Conservation (phyloP, 495 filamentous ascomycete genomes). For the Neurospora discreta region DNA sequence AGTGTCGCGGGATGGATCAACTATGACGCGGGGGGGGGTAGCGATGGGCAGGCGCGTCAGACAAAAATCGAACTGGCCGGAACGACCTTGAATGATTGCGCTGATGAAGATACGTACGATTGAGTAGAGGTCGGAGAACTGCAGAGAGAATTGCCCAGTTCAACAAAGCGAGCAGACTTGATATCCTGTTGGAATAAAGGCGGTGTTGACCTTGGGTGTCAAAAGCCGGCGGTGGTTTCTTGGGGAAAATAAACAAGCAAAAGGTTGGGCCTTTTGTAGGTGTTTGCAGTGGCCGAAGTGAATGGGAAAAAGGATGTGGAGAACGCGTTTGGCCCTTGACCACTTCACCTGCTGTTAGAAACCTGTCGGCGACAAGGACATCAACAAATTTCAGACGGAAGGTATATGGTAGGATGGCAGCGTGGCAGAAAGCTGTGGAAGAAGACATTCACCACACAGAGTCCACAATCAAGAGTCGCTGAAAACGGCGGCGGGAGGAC, state of each 20-base stretch:
- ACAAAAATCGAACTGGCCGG: background rate
- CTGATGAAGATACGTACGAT: background rate
- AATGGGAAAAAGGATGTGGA: background rate
- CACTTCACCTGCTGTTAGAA: background rate
- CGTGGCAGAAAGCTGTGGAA: background rate
- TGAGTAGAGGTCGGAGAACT: background rate
- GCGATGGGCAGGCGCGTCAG: background rate
- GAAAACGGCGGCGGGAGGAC: too few relatives aligned
- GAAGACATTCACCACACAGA: too few relatives aligned
- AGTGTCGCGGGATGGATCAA: background rate
- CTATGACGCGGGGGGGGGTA: background rate
- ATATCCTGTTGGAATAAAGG: background rate
- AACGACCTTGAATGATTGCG: background rate
- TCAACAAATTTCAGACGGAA: background rate
- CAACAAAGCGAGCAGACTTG: background rate
- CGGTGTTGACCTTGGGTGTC: background rate
- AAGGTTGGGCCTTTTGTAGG: background rate
- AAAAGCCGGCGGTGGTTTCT: background rate
- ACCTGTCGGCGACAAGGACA: background rate
- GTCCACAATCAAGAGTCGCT: too few relatives aligned
- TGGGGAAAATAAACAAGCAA: background rate
- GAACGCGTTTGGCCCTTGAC: background rate
- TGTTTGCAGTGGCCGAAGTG: background rate
- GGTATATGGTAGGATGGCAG: background rate
- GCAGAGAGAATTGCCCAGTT: background rate